These are phyloP conservation scores for Voacanga thouarsii DNA, from an alignment of 257 asterid genomes.

Conservation along the genomic window DNA sequence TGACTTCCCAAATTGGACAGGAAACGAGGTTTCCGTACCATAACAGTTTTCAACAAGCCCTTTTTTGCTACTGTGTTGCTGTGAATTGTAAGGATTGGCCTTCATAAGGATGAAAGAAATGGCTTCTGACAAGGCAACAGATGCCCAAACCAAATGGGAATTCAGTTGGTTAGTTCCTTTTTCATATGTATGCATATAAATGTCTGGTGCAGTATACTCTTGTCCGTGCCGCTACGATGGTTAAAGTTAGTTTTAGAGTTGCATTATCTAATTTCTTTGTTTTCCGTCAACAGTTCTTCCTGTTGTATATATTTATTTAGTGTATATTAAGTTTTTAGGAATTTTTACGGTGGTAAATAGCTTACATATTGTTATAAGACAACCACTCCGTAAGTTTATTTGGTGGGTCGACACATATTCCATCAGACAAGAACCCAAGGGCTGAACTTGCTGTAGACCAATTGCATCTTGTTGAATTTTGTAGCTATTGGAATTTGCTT, in stretches of 20 bases:
- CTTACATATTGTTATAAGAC: neutral
- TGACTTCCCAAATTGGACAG: neutral
- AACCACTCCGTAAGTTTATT: neutral
- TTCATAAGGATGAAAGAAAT: neutral
- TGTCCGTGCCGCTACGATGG: neutral
- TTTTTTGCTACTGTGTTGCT: neutral
- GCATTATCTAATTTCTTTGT: too few relatives aligned
- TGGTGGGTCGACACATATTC: neutral
- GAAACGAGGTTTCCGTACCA: neutral
- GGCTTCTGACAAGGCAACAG: conserved; percentile 14
- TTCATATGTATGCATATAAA: neutral
- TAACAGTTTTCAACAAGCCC: neutral
- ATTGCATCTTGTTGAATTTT: neutral
- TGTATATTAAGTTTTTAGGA: too few relatives aligned
- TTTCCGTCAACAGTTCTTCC: neutral
- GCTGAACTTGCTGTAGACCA: neutral
- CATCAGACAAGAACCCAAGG: neutral
- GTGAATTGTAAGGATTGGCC: conserved; percentile 4
- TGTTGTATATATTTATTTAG: neutral
- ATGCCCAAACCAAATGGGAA: conserved; percentile 50
- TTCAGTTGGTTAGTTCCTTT: conserved; percentile 52
- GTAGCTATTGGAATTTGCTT: neutral
- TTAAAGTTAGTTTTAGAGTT: neutral
- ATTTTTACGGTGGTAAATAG: neutral
- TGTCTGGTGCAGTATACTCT: neutral